Evolutionary conservation across 2,329 filamentous ascomycete genomes (phyloP), one percentile per base, ranked within the genome.

Genomic region (Chrysoporthe cubensis): DNA sequence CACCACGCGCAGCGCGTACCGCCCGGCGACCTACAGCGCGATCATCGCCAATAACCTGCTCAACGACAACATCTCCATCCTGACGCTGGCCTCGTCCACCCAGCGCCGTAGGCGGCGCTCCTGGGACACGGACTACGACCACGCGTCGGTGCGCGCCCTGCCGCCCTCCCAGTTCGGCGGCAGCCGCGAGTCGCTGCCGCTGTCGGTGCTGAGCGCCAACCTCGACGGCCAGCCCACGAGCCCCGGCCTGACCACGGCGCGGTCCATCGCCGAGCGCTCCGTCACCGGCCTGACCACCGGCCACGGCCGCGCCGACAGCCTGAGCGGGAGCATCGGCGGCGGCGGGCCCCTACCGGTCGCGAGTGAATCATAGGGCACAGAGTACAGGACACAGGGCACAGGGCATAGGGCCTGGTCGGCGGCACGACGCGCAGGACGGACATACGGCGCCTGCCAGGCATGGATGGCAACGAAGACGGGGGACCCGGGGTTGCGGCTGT

Each of bases 1-100:
- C 62, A 67, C 63, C 52, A 65, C 65, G 26, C 68, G 68, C 50
- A 75, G 80, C 69, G 71, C 79, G 74, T 74, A 81, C 63, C 85
- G 89, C 72, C 91, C 91, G 2, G 87, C 88, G 5, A 94, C 91
- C 0, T 95, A 95, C 77, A 87, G 84, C 62, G 87, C 86, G n/a
- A 91, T 91, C 1, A 95, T 91, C 0, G 92, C 92, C 64, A 94
- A 94, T 78, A 93, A 92, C 73, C 84, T 95, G 6, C 82, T 95
- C 44, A 93, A 91, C 1, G 93, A 96, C 77, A 93, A 96, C 76
- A 93, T 93, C 32, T 95, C 92, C 37, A 94, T 96, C 72, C 80
- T 96, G 69, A 96, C 93, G 0, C 84, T 96, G 16, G 93, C 93
- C 2, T 95, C 92, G 4, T 94, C 91, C 0, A 93, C 90, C 71